Evolutionary conservation across 495 filamentous ascomycete species (phyloP).

Genomic region (Trichocladium uniseriatum): DNA sequence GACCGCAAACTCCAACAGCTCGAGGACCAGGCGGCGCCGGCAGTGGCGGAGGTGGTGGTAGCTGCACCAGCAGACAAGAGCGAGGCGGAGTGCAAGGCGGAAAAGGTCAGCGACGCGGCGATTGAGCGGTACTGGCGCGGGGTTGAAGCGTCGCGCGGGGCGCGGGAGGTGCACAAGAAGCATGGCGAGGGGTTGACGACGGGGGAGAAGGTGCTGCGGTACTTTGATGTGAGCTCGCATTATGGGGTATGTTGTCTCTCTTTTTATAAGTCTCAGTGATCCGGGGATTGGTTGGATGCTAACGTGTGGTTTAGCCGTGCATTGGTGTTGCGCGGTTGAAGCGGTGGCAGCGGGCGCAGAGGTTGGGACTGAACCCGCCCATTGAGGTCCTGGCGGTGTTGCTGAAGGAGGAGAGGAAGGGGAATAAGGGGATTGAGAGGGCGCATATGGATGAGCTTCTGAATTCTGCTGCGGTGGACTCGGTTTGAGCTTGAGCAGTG

Average conservation of each 20-base stretch:
- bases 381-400: constrained; percentile 86
- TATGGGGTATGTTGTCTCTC: constrained; percentile 63
- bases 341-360: constrained; percentile 81
- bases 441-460: constrained; percentile 79
- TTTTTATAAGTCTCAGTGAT: not conserved
- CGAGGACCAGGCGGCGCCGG: too few relatives aligned
- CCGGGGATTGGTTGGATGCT: not conserved
- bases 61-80: constrained; percentile 24
- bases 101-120: constrained; percentile 50
- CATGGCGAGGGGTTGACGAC: constrained; percentile 47
- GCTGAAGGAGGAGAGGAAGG: constrained; percentile 55
- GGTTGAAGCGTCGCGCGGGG: constrained; percentile 50
- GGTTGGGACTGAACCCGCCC: constrained; percentile 71
- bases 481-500: constrained; percentile 17
- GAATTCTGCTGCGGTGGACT: constrained; percentile 35
- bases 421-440: constrained; percentile 40
- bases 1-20: too few relatives aligned
- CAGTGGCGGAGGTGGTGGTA: not conserved
- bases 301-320: constrained; percentile 54
- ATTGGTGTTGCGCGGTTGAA: constrained; percentile 73
- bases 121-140: constrained; percentile 63
- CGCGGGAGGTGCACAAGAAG: constrained; percentile 55
- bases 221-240: constrained; percentile 80
- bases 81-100: constrained; percentile 46
- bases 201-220: constrained; percentile 75